phyloP scores from a whole-genome alignment of 306 rosid species.

The Elaeagnus macrophylla region DNA sequence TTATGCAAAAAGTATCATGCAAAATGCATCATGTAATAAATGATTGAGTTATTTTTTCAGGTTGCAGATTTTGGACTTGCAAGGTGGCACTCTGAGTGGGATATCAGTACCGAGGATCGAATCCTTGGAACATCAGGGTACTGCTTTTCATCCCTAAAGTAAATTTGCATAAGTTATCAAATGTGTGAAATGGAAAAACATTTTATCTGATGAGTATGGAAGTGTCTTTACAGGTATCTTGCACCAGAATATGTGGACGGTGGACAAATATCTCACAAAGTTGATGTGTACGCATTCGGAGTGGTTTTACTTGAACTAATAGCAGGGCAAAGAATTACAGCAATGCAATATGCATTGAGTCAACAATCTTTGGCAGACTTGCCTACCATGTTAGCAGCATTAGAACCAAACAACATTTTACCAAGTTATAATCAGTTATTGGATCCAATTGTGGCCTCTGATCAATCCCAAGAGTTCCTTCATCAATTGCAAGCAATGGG shows the following conservation, averaged over 20 bases:
- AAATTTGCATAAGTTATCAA: neutral
- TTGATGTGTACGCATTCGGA: conserved; percentile 89
- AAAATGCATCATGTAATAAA: neutral
- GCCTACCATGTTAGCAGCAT: conserved; percentile 46
- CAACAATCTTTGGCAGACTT: conserved; percentile 44
- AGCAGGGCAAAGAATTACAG: conserved; percentile 57
- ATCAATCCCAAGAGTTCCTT: conserved; percentile 47
- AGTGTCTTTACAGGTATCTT: conserved; percentile 52
- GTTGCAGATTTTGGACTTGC: conserved; percentile 96
- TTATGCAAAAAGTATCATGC: no score
- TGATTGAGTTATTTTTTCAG: conserved; percentile 24
- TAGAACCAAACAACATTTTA: conserved; percentile 43
- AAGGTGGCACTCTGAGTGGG: conserved; percentile 81
- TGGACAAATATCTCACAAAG: conserved; percentile 65
- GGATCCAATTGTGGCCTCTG: conserved; percentile 46
- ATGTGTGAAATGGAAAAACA: neutral
- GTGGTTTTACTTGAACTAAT: conserved; percentile 67
- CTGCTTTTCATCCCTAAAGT: neutral
- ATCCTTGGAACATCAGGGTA: conserved; percentile 72
- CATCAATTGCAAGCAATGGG: conserved; percentile 66
- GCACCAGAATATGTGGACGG: conserved; percentile 81
- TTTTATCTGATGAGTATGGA: conserved; percentile 17
- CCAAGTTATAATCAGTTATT: conserved; percentile 42
- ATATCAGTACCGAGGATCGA: conserved; percentile 44
- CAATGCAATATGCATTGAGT: conserved; percentile 43